A percentile compares a stretch with the other conserved stretches of the same genome.
Conservation (phyloP, 2,329 filamentous ascomycete genomes). For the Pseudogymnoascus verrucosus region DNA sequence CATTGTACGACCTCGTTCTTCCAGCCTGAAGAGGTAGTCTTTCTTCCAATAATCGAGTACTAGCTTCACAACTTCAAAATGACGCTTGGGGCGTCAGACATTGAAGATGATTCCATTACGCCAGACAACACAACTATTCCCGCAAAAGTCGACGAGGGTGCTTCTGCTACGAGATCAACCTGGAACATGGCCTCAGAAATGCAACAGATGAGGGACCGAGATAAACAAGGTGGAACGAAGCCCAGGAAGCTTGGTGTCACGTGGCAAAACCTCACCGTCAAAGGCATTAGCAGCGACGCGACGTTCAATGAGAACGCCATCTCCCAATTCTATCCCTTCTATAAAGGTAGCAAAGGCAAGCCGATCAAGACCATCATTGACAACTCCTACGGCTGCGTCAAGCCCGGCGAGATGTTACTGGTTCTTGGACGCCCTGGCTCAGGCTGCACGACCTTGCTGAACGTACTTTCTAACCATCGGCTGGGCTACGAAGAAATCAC, state of each 20-base stretch:
- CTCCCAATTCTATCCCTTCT: conserved; percentile 49
- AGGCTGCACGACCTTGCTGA: conserved; percentile 65
- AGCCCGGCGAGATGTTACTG: conserved; percentile 64
- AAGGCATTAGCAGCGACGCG: conserved; percentile 57
- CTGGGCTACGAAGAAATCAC: conserved; percentile 42
- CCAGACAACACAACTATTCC: background rate
- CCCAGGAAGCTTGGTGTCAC: conserved; percentile 72
- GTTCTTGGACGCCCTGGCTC: conserved; percentile 61
- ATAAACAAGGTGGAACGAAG: conserved; percentile 5
- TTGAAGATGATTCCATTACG: background rate
- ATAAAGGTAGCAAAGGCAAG: conserved; percentile 44
- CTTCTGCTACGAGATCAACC: background rate
- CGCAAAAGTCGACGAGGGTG: background rate
- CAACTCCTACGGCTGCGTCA: conserved; percentile 58
- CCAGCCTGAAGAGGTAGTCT: background rate
- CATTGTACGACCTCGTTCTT: background rate
- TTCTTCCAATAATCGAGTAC: background rate
- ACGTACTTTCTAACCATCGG: conserved; percentile 52
- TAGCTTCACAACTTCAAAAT: background rate
- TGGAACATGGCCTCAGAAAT: conserved; percentile 5
- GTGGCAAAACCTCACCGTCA: conserved; percentile 71
- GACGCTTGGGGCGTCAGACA: background rate
- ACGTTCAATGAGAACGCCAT: conserved; percentile 53
- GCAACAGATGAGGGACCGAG: background rate
- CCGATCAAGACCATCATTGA: conserved; percentile 59